Percentiles rank a stretch among this genome's conserved stretches.
Evolutionary conservation across 495 filamentous ascomycete genomes (phyloP).

Genomic region (Penicillium roqueforti): DNA sequence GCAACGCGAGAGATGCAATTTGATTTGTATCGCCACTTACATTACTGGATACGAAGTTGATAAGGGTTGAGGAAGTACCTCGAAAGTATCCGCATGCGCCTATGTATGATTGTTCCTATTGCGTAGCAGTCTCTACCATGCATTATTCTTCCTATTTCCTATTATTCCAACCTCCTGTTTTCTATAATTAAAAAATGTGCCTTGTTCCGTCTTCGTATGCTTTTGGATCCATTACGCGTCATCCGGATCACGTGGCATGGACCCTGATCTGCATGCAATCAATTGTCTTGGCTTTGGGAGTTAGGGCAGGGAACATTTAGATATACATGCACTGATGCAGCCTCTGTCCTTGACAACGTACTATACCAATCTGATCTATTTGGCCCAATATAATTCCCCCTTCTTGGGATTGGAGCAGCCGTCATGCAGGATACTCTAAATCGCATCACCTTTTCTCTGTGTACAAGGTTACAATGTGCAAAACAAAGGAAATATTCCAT

Average conservation of each 20-base stretch:
- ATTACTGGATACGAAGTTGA: slow-evolving; percentile 2
- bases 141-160: neutral
- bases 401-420: too few relatives aligned
- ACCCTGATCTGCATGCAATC: neutral
- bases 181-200: neutral
- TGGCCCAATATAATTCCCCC: too few relatives aligned
- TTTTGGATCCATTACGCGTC: neutral
- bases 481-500: too few relatives aligned
- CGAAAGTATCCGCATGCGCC: neutral
- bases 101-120: neutral
- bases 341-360: neutral
- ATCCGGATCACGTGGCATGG: neutral
- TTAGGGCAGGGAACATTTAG: neutral
- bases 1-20: neutral
- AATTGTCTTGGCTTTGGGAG: neutral
- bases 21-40: slow-evolving; percentile 16
- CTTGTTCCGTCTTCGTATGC: neutral
- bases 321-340: neutral
- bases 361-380: too few relatives aligned
- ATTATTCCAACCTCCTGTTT: neutral
- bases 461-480: too few relatives aligned
- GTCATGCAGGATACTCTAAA: too few relatives aligned
- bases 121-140: neutral
- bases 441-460: too few relatives aligned
- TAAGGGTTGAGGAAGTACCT: neutral